phyloP scores from a whole-genome alignment of 345 rosid species.

The Dipteronia dyeriana region DNA sequence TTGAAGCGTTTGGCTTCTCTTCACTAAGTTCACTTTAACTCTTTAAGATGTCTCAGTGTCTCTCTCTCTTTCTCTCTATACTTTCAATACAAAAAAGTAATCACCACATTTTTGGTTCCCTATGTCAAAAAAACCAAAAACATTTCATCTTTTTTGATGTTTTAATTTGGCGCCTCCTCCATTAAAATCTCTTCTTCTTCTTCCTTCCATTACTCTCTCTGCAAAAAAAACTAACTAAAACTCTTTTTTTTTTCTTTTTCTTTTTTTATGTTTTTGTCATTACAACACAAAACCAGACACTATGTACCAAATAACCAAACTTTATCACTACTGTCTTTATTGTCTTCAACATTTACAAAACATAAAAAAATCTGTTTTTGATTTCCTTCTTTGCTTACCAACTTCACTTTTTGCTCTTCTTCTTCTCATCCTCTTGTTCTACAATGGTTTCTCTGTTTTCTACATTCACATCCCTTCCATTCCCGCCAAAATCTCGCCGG shows the following conservation, averaged over 20 bases:
- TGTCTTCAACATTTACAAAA: conserved; percentile 22
- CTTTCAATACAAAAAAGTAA: not conserved
- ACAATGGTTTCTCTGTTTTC: conserved; percentile 76
- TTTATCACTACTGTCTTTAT: conserved; percentile 17
- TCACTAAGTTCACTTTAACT: too few relatives aligned
- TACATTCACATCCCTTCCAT: conserved; percentile 42
- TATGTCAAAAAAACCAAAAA: conserved; percentile 16
- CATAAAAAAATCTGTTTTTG: conserved; percentile 37
- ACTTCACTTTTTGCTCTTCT: conserved; percentile 70
- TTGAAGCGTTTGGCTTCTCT: not conserved
- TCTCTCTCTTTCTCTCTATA: not conserved
- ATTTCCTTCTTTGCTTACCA: conserved; percentile 47
- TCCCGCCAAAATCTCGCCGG: conserved; percentile 40
- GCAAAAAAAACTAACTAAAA: conserved; percentile 15
- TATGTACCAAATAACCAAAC: conserved; percentile 26
- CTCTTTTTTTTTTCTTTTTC: not conserved
- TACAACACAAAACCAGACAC: conserved; percentile 7
- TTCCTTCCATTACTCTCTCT: not conserved
- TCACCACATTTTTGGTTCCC: conserved; percentile 16
- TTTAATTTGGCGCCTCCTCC: conserved; percentile 40
- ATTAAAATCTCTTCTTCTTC: conserved; percentile 10
- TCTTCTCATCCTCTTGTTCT: conserved; percentile 54
- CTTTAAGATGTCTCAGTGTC: too few relatives aligned
- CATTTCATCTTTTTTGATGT: not conserved
- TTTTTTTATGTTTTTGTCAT: not conserved